phyloP scores from a whole-genome alignment of 2,329 filamentous ascomycete genomes.

The Chrysoporthe puriensis region DNA sequence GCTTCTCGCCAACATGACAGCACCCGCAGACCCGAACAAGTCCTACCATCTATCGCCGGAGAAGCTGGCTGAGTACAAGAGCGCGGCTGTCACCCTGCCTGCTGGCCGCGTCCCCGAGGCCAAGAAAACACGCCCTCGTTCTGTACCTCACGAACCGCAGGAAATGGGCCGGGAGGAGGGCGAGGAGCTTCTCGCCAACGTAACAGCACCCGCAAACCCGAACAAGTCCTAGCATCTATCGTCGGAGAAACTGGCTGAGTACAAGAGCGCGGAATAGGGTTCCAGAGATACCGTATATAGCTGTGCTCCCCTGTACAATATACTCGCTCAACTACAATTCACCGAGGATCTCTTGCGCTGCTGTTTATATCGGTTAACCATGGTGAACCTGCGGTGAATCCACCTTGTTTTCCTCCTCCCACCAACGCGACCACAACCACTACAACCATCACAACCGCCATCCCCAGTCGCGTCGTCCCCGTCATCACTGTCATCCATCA shows the following conservation, averaged over 20 bases:
- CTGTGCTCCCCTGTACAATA: no score
- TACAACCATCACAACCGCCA: no score
- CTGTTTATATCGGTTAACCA: no score
- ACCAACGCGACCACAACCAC: no score
- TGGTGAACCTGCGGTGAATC: no score
- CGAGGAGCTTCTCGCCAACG: conserved; percentile 35
- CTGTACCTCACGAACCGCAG: conserved; percentile 17
- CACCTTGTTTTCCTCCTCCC: no score
- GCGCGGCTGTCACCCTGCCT: background rate
- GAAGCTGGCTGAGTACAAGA: conserved; percentile 17
- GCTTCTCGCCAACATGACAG: conserved; percentile 36
- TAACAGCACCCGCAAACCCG: conserved; percentile 32
- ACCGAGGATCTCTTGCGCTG: no score
- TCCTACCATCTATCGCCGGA: conserved; percentile 34
- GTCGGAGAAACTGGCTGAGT: conserved; percentile 19
- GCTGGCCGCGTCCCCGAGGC: conserved; percentile 27
- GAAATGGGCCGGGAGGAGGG: conserved; percentile 32
- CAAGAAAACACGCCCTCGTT: conserved; percentile 17
- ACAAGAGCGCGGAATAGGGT: conserved; percentile 1
- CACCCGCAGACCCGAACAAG: conserved; percentile 27
- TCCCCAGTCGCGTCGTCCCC: no score
- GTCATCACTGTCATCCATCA: no score
- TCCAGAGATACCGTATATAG: no score
- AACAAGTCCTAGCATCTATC: conserved; percentile 33
- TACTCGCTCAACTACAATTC: no score